Conservation (phyloP, 2,329 filamentous ascomycete species). For the Cordyceps cateniannulata region DNA sequence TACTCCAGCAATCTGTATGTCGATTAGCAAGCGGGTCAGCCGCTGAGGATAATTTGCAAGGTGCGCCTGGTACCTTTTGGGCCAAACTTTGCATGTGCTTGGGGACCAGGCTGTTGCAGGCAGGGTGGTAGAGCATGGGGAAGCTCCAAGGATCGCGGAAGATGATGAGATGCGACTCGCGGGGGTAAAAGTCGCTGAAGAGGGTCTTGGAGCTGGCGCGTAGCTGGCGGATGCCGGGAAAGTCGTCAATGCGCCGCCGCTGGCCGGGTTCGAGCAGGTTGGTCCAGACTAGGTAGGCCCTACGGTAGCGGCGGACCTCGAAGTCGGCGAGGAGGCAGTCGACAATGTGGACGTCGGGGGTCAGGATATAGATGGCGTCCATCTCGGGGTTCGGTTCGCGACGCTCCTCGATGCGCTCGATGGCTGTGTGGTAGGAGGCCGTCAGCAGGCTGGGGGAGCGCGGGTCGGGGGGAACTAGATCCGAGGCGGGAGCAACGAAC, state of each 20-base stretch:
- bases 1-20: slow-evolving; percentile 44
- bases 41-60: not conserved
- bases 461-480: not conserved
- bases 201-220: slow-evolving; percentile 78
- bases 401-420: slow-evolving; percentile 86
- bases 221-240: slow-evolving; percentile 60
- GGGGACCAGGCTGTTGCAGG: slow-evolving; percentile 76
- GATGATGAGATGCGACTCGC: slow-evolving; percentile 84
- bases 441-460: slow-evolving; percentile 11
- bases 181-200: slow-evolving; percentile 81
- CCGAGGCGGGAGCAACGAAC: slow-evolving; percentile 44
- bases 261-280: slow-evolving; percentile 62
- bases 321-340: slow-evolving; percentile 93
- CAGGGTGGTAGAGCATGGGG: slow-evolving; percentile 82
- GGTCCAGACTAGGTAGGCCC: slow-evolving; percentile 80
- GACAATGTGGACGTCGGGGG: slow-evolving; percentile 79
- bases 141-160: slow-evolving; percentile 97
- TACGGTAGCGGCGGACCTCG: slow-evolving; percentile 74
- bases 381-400: slow-evolving; percentile 79
- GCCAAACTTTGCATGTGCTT: slow-evolving; percentile 79
- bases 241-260: slow-evolving; percentile 68
- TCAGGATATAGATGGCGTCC: slow-evolving; percentile 90
- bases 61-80: slow-evolving; percentile 60
- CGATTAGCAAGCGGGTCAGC: not conserved
- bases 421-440: slow-evolving; percentile 53